phyloP scores from a whole-genome alignment of 2,329 filamentous ascomycete species.

The Neonectria coccinea region DNA sequence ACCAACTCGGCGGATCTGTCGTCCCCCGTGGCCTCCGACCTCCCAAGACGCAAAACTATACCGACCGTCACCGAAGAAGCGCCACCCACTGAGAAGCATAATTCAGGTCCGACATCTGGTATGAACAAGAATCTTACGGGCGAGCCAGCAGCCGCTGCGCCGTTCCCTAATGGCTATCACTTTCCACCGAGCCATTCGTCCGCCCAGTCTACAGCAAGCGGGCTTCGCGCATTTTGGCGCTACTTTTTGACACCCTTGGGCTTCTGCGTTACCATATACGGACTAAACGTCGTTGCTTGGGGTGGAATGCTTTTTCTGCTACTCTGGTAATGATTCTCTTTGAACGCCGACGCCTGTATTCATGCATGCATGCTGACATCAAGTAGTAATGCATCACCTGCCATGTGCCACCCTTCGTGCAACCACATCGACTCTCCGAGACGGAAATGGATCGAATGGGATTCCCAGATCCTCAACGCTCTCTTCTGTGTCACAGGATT shows the following conservation, averaged over 20 bases:
- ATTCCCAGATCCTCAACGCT: slow-evolving; percentile 82
- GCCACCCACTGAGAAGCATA: slow-evolving; percentile 16
- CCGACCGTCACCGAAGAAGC: slow-evolving; percentile 40
- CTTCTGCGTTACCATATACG: slow-evolving; percentile 82
- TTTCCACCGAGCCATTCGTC: slow-evolving; percentile 72
- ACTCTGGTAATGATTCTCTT: slow-evolving; percentile 69
- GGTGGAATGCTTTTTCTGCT: slow-evolving; percentile 91
- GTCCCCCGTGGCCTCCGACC: slow-evolving; percentile 39
- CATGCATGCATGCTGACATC: slow-evolving; percentile 22
- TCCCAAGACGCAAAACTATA: slow-evolving; percentile 38
- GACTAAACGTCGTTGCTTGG: slow-evolving; percentile 87
- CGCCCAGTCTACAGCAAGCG: slow-evolving; percentile 68
- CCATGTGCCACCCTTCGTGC: slow-evolving; percentile 79
- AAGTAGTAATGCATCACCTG: slow-evolving; percentile 58
- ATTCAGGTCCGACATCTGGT: slow-evolving; percentile 13
- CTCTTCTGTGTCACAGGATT: slow-evolving; percentile 91
- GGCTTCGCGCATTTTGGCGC: slow-evolving; percentile 72
- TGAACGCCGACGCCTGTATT: not conserved
- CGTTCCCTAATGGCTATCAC: slow-evolving; percentile 73
- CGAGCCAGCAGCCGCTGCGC: slow-evolving; percentile 50
- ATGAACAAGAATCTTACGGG: slow-evolving; percentile 26
- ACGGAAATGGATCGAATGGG: slow-evolving; percentile 86
- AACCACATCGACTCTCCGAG: slow-evolving; percentile 80
- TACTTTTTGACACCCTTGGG: slow-evolving; percentile 82
- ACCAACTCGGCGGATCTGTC: slow-evolving; percentile 35